phyloP scores from a whole-genome alignment of 148 eudicot species.

The Silene uniflora region DNA sequence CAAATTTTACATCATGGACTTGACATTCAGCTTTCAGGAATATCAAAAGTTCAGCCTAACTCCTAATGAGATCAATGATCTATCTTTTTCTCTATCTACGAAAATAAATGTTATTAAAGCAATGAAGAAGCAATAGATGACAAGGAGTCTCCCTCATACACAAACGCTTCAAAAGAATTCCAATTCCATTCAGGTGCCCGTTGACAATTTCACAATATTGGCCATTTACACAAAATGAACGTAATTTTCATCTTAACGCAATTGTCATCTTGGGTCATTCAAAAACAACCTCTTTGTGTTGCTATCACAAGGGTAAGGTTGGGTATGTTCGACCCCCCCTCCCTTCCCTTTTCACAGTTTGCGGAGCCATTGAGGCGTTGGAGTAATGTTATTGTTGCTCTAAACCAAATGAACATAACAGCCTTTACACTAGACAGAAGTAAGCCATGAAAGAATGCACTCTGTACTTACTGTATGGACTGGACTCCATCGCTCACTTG shows the following conservation, averaged over 20 bases:
- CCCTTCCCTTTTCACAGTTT: too few species aligned
- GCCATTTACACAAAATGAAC: slow-evolving; percentile 1
- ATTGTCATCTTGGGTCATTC: too few species aligned
- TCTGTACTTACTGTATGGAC: slow-evolving; percentile 79
- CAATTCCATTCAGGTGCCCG: not conserved
- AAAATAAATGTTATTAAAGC: not conserved
- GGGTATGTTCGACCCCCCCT: too few species aligned
- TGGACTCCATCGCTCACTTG: slow-evolving; percentile 99
- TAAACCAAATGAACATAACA: not conserved
- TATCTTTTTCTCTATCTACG: not conserved
- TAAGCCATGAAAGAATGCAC: not conserved
- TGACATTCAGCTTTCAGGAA: not conserved
- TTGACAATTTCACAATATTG: not conserved
- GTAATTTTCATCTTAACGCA: too few species aligned
- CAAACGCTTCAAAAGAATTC: not conserved
- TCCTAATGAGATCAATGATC: not conserved
- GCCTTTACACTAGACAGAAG: not conserved
- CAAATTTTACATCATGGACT: not conserved
- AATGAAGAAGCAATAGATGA: not conserved
- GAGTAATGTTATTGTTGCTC: too few species aligned
- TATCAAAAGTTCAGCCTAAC: not conserved
- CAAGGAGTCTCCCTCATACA: not conserved
- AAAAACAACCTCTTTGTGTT: too few species aligned
- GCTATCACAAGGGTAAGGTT: too few species aligned
- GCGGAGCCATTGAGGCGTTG: too few species aligned